Conservation (phyloP, 352 stramenopile genomes). For the Phytopythium boreale region DNA sequence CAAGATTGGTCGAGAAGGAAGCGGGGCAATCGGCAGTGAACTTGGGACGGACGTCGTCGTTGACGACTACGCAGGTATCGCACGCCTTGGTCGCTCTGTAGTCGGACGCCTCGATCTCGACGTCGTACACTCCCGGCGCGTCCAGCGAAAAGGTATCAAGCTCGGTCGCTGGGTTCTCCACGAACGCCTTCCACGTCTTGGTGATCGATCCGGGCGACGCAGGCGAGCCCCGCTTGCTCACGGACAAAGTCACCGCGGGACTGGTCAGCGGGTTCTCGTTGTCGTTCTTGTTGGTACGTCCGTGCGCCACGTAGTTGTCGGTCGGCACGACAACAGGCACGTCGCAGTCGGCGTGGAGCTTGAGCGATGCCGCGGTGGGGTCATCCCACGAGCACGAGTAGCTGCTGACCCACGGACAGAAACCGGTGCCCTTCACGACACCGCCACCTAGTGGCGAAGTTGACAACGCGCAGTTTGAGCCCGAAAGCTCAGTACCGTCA, state of each 20-base stretch:
- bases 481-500: no score
- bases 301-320: slow-evolving; percentile 52
- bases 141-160: no score
- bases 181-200: slow-evolving; percentile 28
- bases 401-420: no score
- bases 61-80: slow-evolving; percentile 35
- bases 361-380: no score
- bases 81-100: slow-evolving; percentile 28
- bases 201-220: background rate
- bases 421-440: no score
- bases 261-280: background rate
- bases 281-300: slow-evolving; percentile 32
- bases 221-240: no score
- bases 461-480: no score
- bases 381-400: no score
- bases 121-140: no score
- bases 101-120: slow-evolving; percentile 35
- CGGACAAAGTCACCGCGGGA: no score
- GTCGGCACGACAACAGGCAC: slow-evolving; percentile 30
- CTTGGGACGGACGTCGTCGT: slow-evolving; percentile 39
- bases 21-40: background rate
- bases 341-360: background rate
- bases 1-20: background rate
- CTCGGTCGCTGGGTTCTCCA: no score
- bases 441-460: no score